phyloP scores from a whole-genome alignment of 768 basidiomycete genomes.

The Mycena haematopus region DNA sequence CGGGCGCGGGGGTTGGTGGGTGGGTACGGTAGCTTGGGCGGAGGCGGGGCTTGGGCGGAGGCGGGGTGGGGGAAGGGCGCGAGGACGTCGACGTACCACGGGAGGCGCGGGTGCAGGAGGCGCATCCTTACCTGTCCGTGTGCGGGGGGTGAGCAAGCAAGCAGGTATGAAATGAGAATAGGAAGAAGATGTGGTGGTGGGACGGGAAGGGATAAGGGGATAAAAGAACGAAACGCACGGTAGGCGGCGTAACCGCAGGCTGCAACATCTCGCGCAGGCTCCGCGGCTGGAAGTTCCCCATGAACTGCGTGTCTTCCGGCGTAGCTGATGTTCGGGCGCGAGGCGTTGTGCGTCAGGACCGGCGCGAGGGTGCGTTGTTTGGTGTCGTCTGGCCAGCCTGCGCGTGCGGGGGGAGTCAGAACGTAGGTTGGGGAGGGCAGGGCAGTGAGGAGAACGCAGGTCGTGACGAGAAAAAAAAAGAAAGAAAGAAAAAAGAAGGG shows the following conservation, averaged over 20 bases:
- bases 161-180: no score
- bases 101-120: conserved; percentile 50
- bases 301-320: conserved; percentile 1
- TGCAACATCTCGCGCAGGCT: conserved; percentile 44
- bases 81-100: conserved; percentile 57
- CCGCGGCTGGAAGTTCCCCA: conserved; percentile 16
- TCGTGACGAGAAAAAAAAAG: no score
- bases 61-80: no score
- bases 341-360: neutral
- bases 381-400: conserved; percentile 14
- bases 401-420: neutral
- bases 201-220: no score
- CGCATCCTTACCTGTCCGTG: conserved; percentile 47
- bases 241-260: conserved; percentile 49
- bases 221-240: conserved; percentile 19
- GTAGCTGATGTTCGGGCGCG: conserved; percentile 15
- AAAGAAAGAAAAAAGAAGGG: no score
- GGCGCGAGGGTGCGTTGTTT: conserved; percentile 10
- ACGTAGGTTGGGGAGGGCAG: neutral
- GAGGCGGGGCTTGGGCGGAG: no score
- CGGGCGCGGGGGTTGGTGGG: conserved; percentile 39
- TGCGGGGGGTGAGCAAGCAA: no score
- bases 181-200: no score
- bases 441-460: neutral
- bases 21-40: no score